Base-by-base conservation (phyloP, 345 rosid species). In the Brassica rapa region DNA sequence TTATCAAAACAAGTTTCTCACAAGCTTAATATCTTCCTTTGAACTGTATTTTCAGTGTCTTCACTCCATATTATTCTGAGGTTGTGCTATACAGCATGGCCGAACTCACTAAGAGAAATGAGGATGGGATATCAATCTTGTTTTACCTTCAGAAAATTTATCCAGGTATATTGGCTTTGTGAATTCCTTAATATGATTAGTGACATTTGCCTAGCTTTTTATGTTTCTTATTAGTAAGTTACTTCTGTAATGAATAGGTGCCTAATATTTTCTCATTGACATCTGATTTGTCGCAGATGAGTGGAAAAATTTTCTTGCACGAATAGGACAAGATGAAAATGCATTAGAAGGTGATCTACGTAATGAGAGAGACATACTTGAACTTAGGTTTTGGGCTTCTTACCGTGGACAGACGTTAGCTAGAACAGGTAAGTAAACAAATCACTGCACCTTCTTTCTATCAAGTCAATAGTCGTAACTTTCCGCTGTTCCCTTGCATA, bases 381-480 rank as follows among this genome's bases (percentile, higher is more conserved):
- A 95, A 86, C 99, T 95, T 81, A 90, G 98, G 72, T 87, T 91
- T 85, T 95, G 99, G 99, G 99, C 99, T 65, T 95, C 99, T 64
- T 95, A 95, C 78, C 92, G 99, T 24, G 99, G 92, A 39, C 99
- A 95, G 85, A 95, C 99, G 57, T 76, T 95, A 77, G 98, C 99
- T 39, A 88, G 99, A 80, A 95, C 99, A 64, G 98, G 98, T 91
- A 84, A 62, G 60, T 53, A 51, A 80, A 68, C 15, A 21, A 63
- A 16, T 69, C 57, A 10, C 55, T 53, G 39, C 23, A 62, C 62
- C 70, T 30, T 71, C 69, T 60, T 6, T 21, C 60, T 62, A 55
- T 55, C 46, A 55, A 64, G 61, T 51, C 7, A 30, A 62, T 23
- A 53, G 16, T 8, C 71, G 57, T 71, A 21, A 33, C 9, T 62